Conservation (phyloP, 1,139 yeast genomes). For the Pichia sp. region DNA sequence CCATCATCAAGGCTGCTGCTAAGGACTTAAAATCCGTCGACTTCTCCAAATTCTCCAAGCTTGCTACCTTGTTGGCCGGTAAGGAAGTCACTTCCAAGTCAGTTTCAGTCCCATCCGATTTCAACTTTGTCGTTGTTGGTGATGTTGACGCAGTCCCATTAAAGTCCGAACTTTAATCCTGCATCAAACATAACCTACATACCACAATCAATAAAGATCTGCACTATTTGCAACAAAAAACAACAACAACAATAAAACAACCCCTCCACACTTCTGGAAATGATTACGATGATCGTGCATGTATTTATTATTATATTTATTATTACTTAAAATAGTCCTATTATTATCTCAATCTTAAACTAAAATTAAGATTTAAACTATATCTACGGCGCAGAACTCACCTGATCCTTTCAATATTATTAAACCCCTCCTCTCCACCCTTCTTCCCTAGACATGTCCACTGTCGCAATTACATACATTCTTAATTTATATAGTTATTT, state of each 20-base stretch:
- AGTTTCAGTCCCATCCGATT: constrained; percentile 44
- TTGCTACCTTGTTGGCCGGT: constrained; percentile 38
- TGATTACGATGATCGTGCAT: constrained; percentile 13
- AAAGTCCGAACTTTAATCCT: constrained; percentile 73
- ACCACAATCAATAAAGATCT: neutral
- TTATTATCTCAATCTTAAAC: constrained; percentile 3
- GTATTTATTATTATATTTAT: constrained; percentile 16
- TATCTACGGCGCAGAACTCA: neutral
- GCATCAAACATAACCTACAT: neutral
- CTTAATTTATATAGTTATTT: constrained; percentile 4
- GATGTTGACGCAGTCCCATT: constrained; percentile 83
- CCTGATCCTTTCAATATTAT: neutral
- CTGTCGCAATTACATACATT: neutral
- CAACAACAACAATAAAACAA: constrained; percentile 1
- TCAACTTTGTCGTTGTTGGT: constrained; percentile 90
- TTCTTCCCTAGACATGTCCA: neutral
- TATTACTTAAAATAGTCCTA: constrained; percentile 9
- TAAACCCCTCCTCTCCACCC: neutral
- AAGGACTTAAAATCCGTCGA: constrained; percentile 34
- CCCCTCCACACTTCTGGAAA: neutral
- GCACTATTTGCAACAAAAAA: neutral
- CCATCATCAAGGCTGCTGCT: constrained; percentile 59
- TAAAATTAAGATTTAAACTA: neutral
- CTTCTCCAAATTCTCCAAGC: constrained; percentile 28
- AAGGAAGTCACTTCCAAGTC: constrained; percentile 49